Conservation (phyloP, 2,329 filamentous ascomycete species). For the Lecanicillium sp. region DNA sequence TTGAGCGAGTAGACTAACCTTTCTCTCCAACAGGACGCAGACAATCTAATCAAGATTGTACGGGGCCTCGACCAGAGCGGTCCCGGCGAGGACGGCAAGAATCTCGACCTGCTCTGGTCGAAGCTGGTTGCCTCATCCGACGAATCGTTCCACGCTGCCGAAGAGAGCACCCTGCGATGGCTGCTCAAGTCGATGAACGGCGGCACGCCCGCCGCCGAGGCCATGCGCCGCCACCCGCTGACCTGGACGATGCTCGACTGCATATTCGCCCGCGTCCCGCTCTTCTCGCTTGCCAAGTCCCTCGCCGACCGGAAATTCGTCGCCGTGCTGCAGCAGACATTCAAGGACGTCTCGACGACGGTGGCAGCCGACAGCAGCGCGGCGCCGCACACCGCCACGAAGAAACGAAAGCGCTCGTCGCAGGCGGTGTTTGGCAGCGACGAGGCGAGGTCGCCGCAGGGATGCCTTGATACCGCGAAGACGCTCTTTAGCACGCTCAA, state of each 20-base stretch:
- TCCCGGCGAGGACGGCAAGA: slow-evolving; percentile 38
- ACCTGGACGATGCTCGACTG: slow-evolving; percentile 57
- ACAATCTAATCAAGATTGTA: slow-evolving; percentile 45
- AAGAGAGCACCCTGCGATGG: slow-evolving; percentile 55
- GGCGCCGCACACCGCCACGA: slow-evolving; percentile 25
- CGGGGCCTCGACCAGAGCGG: slow-evolving; percentile 50
- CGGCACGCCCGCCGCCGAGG: slow-evolving; percentile 40
- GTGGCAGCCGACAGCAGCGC: slow-evolving; percentile 23
- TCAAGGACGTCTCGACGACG: slow-evolving; percentile 54
- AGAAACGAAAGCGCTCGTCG: slow-evolving; percentile 42
- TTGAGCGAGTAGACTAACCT: neutral
- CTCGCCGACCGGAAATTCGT: slow-evolving; percentile 66
- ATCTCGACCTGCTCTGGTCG: slow-evolving; percentile 44
- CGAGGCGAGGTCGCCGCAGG: slow-evolving; percentile 32
- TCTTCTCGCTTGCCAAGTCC: slow-evolving; percentile 63
- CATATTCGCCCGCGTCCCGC: slow-evolving; percentile 59
- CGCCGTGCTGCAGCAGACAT: slow-evolving; percentile 56
- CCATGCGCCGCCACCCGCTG: slow-evolving; percentile 47
- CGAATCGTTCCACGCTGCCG: slow-evolving; percentile 44
- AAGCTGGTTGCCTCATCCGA: slow-evolving; percentile 37
- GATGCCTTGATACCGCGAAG: slow-evolving; percentile 42
- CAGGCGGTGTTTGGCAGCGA: slow-evolving; percentile 33
- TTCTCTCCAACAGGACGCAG: slow-evolving; percentile 22
- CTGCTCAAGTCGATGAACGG: slow-evolving; percentile 57
- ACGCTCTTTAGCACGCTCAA: slow-evolving; percentile 42